Evolutionary conservation across 2,329 filamentous ascomycete genomes (phyloP).

Genomic region (Aschersonia sp.): DNA sequence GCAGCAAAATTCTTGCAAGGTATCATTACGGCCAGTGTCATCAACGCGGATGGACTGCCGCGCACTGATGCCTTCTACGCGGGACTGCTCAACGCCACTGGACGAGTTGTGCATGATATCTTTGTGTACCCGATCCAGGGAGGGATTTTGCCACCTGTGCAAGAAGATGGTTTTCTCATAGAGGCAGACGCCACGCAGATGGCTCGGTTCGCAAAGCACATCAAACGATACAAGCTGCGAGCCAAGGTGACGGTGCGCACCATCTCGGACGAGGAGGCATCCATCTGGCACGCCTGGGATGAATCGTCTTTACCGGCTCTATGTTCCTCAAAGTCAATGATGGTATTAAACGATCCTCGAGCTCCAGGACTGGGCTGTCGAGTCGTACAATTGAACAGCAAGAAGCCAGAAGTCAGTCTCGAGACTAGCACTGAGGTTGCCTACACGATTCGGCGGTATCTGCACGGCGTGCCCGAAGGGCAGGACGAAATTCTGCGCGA

Average conservation of each 20-base stretch:
- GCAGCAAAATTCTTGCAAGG: constrained; percentile 79
- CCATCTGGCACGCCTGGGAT: constrained; percentile 65
- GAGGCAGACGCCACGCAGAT: constrained; percentile 66
- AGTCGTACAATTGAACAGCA: constrained; percentile 19
- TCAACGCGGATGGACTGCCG: constrained; percentile 20
- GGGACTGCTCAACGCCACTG: constrained; percentile 74
- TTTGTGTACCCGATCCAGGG: constrained; percentile 61
- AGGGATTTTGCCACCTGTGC: constrained; percentile 9
- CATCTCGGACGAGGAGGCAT: constrained; percentile 48
- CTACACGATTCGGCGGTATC: constrained; percentile 66
- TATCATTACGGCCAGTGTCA: constrained; percentile 52
- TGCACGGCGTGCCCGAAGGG: constrained; percentile 75
- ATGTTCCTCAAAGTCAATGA: constrained; percentile 5
- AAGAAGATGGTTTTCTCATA: constrained; percentile 42
- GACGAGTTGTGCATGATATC: constrained; percentile 75
- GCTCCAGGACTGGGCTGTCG: constrained; percentile 42
- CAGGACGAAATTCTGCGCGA: constrained; percentile 61
- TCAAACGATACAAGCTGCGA: constrained; percentile 76
- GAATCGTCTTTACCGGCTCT: constrained; percentile 16
- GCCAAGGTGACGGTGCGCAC: constrained; percentile 60
- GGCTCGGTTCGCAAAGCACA: constrained; percentile 48
- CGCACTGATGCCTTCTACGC: constrained; percentile 51
- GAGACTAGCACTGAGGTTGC: constrained; percentile 34
- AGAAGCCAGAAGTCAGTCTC: constrained; percentile 23
- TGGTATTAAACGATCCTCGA: constrained; percentile 35